phyloP scores from a whole-genome alignment of 2,329 filamentous ascomycete species.

The Fusarium miscanthi region DNA sequence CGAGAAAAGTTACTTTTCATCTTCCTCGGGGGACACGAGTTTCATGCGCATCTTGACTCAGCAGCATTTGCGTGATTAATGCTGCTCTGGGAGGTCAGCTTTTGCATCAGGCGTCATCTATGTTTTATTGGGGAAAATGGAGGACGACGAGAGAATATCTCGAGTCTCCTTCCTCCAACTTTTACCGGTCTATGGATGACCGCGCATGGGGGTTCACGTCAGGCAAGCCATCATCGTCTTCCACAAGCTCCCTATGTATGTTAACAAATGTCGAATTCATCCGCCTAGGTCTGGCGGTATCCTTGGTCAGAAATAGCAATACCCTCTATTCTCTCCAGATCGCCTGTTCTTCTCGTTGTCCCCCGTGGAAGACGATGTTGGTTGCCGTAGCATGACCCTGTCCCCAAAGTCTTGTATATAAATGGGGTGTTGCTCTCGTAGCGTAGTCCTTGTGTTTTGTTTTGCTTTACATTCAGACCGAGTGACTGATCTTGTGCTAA shows the following conservation, averaged over 20 bases:
- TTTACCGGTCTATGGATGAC: slow-evolving; percentile 38
- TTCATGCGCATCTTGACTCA: slow-evolving; percentile 48
- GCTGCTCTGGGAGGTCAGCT: slow-evolving; percentile 45
- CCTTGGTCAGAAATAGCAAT: slow-evolving; percentile 57
- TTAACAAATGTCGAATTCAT: slow-evolving; percentile 62
- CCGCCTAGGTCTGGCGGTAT: slow-evolving; percentile 48
- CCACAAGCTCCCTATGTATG: slow-evolving; percentile 71
- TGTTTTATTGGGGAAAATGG: slow-evolving; percentile 43
- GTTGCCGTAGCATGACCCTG: slow-evolving; percentile 64
- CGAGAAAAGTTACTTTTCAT: slow-evolving; percentile 37
- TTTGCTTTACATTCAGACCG: slow-evolving; percentile 38
- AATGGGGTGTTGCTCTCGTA: slow-evolving; percentile 48
- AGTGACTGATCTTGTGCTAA: slow-evolving; percentile 54
- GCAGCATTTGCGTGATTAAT: slow-evolving; percentile 48
- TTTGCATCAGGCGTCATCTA: slow-evolving; percentile 49
- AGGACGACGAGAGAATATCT: slow-evolving; percentile 35
- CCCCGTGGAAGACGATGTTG: slow-evolving; percentile 71
- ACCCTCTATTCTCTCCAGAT: slow-evolving; percentile 53
- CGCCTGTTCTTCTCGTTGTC: slow-evolving; percentile 51
- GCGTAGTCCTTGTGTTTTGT: slow-evolving; percentile 44
- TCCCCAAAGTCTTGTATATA: slow-evolving; percentile 56
- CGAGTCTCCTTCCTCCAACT: slow-evolving; percentile 33
- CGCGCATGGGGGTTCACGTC: slow-evolving; percentile 50
- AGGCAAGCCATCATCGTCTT: slow-evolving; percentile 79
- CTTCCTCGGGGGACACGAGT: slow-evolving; percentile 45